These are phyloP conservation scores for Suhomyces ambrosiae DNA, from an alignment of 1,139 yeast species.

Conservation along the genomic window DNA sequence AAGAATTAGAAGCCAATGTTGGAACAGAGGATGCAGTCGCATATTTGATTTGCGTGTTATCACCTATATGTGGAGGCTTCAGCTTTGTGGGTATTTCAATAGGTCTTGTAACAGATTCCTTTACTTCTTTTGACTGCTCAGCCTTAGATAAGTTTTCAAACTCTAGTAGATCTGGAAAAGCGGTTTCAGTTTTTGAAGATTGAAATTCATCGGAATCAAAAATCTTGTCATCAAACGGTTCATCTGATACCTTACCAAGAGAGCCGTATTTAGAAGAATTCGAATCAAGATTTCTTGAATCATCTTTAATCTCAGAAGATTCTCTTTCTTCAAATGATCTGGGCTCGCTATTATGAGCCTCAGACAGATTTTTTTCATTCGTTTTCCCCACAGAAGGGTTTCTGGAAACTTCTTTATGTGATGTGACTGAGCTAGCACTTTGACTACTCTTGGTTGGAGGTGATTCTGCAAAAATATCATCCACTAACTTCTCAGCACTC, in stretches of 20 bases:
- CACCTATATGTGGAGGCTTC: neutral
- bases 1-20: conserved; percentile 1
- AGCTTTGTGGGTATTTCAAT: neutral
- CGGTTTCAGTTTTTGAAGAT: neutral
- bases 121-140: neutral
- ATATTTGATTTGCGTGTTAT: neutral
- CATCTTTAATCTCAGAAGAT: neutral
- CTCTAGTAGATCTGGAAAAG: neutral
- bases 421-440: conserved; percentile 8
- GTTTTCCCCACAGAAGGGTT: conserved; percentile 1
- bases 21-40: conserved; percentile 5
- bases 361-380: conserved; percentile 4
- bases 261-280: neutral
- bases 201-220: neutral
- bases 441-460: conserved; percentile 6
- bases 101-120: neutral
- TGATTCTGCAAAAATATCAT: conserved; percentile 38
- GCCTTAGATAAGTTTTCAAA: neutral
- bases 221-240: neutral
- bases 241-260: neutral
- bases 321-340: neutral
- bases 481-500: conserved; percentile 43
- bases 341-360: neutral
- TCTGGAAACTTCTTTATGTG: conserved; percentile 5
- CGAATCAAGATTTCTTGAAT: neutral